Percentiles rank a stretch among this genome's conserved stretches.
phyloP scores from a whole-genome alignment of 208 protist species.

The Leishmania tropica region DNA sequence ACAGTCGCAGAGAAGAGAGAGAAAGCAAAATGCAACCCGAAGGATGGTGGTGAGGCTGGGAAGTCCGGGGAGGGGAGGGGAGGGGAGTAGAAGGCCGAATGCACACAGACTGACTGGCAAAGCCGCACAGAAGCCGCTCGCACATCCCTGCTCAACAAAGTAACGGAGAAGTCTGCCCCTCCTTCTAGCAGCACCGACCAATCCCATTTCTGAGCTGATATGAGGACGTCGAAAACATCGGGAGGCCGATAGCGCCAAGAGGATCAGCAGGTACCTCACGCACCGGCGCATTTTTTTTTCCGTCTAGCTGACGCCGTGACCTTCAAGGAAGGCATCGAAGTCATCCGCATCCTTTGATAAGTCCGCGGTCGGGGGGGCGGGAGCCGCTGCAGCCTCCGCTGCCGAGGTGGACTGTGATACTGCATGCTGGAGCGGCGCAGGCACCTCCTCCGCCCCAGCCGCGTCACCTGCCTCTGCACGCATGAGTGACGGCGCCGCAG shows the following conservation, averaged over 20 bases:
- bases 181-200: not conserved
- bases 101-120: not conserved
- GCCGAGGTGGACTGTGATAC: no score
- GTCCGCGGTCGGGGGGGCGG: not conserved
- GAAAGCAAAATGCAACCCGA: not conserved
- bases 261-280: not conserved
- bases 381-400: no score
- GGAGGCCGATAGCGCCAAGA: not conserved
- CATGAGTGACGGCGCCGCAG: not conserved
- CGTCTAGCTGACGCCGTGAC: constrained; percentile 11
- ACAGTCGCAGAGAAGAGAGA: not conserved
- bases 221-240: not conserved
- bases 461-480: not conserved
- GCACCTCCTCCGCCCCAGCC: not conserved
- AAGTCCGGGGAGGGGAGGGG: not conserved
- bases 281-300: not conserved
- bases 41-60: not conserved
- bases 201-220: not conserved
- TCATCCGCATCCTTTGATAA: constrained; percentile 53
- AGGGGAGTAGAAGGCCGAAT: not conserved
- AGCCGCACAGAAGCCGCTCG: not conserved
- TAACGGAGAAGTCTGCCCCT: not conserved
- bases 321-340: constrained; percentile 78
- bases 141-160: not conserved
- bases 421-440: not conserved